Evolutionary conservation across 1,284 basidiomycete genomes (phyloP).

Genomic region (Marasmius oreades): DNA sequence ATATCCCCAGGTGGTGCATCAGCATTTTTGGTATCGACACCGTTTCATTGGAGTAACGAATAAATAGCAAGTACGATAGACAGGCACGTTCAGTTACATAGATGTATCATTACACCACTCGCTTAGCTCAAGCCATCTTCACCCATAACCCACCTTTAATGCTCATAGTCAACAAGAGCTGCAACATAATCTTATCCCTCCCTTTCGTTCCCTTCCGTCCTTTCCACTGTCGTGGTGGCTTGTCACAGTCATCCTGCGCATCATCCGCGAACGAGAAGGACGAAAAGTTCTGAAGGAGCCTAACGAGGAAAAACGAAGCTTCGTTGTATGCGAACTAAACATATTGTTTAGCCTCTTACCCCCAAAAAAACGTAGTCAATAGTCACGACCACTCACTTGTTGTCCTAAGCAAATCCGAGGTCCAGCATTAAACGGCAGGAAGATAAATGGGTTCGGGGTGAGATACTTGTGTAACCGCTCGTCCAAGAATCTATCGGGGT

Average conservation of each 20-base stretch:
- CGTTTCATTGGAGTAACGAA: too few species aligned
- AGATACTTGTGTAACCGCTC: constrained; percentile 46
- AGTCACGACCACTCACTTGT: constrained; percentile 29
- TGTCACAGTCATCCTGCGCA: constrained; percentile 30
- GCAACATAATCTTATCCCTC: constrained; percentile 36
- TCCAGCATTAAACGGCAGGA: constrained; percentile 59
- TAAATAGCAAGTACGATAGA: too few species aligned
- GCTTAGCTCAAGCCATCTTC: too few species aligned
- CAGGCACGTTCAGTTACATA: too few species aligned
- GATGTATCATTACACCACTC: too few species aligned
- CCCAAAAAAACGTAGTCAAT: neutral
- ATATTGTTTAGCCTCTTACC: neutral
- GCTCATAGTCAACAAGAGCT: too few species aligned
- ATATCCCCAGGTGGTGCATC: too few species aligned
- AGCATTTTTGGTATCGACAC: too few species aligned
- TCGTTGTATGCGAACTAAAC: constrained; percentile 37
- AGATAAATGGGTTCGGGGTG: constrained; percentile 55
- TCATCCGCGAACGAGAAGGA: constrained; percentile 37
- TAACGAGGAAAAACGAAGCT: constrained; percentile 36
- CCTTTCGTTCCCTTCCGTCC: constrained; percentile 27
- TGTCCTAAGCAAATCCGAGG: constrained; percentile 59
- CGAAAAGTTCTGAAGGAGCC: constrained; percentile 44
- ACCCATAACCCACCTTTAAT: too few species aligned
- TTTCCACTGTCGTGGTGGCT: constrained; percentile 33
- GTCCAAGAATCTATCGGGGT: constrained; percentile 60